Base-by-base conservation (phyloP, 2,329 filamentous ascomycete genomes). In the Cladorrhinum sp. region DNA sequence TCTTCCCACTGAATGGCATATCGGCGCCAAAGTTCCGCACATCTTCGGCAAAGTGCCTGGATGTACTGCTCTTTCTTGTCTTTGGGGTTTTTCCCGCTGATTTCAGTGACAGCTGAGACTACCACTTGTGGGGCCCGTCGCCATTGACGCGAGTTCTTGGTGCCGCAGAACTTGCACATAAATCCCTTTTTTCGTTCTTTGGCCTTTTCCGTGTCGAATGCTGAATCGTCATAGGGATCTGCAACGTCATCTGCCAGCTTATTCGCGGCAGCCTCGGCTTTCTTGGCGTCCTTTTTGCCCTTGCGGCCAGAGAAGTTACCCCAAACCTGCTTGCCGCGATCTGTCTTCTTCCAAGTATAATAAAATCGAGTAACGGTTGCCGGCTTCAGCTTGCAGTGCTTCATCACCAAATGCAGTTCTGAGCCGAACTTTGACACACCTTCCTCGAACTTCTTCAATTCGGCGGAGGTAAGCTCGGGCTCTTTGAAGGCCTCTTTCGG, bases 1-100 rank as follows among this genome's bases (percentile, higher is more conserved):
- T 96, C 91, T 74, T 98, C 95, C 87, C 92, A 99, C 66, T 96
- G 91, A 63, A 99, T 92, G 16, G 89, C 93, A 74, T 99, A 99
- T 65, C 93, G 91, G 54, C 95, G 88, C 95, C 95, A 99, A 8
- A 99, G 79, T 69, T 95, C 88, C 24, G 93, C 93, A 71, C 95
- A 99, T 62, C 93, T 87, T 60, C 92, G 84, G 72, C 95, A 99
- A 3, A 99, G 82, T 2, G 93, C 93, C 53, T 93, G 83, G 18
- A 96, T 85, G 36, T 89, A 86, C 67, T 89, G 86, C 16, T 82
- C 79, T 12, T 85, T 85, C 72, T 93, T 96, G 66, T 96, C 92
- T 74, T 92, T 93, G 68, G 83, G 83, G 62, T 80, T 83, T 68
- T 88, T 90, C 57, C 83, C 81, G 9, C 79, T 79, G 18, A 80